Conservation (phyloP, 2,329 filamentous ascomycete genomes). For the Monilinia aucupariae region DNA sequence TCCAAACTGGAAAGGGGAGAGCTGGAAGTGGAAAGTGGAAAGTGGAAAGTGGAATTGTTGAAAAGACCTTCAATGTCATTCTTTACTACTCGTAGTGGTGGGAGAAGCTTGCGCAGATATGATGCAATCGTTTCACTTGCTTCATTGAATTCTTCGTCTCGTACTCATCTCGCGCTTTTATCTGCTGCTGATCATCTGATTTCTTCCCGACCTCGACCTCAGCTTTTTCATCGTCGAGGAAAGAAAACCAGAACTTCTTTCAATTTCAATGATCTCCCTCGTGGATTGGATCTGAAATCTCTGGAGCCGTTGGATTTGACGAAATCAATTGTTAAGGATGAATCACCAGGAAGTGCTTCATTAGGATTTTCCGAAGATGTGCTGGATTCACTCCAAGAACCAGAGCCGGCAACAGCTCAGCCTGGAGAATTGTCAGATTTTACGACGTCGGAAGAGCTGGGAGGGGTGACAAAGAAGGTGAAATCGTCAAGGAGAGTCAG, state of each 20-base stretch:
- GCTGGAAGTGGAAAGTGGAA: constrained; percentile 4
- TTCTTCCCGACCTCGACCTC: neutral
- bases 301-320: constrained; percentile 35
- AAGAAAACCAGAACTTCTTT: constrained; percentile 52
- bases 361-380: neutral
- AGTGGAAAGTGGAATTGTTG: neutral
- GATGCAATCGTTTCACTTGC: neutral
- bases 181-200: neutral
- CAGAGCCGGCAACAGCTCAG: neutral
- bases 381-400: neutral
- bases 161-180: neutral
- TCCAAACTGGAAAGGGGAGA: no score
- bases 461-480: neutral
- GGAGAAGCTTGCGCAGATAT: neutral
- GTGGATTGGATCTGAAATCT: neutral
- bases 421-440: neutral
- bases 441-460: neutral
- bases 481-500: neutral
- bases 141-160: neutral
- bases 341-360: neutral
- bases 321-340: neutral
- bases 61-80: constrained; percentile 4
- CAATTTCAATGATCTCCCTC: constrained; percentile 51
- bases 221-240: constrained; percentile 37
- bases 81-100: no score